Evolutionary conservation across 2,329 filamentous ascomycete genomes (phyloP).

Genomic region (Cercospora sojina): DNA sequence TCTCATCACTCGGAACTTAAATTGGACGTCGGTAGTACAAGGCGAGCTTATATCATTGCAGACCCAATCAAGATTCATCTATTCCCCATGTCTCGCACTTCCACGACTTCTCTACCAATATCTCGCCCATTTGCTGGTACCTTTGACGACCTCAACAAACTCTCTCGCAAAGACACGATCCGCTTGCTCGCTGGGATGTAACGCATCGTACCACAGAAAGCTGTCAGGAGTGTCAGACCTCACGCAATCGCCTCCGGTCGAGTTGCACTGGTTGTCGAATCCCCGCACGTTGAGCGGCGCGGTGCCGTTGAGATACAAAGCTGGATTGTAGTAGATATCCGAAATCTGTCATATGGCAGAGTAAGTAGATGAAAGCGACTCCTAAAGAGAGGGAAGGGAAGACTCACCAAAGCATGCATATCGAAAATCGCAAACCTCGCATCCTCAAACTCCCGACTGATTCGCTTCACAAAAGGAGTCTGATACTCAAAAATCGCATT

Average conservation of each 20-base stretch:
- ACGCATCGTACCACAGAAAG: slow-evolving; percentile 71
- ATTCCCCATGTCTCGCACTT: neutral
- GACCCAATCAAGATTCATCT: neutral
- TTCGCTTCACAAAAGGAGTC: slow-evolving; percentile 48
- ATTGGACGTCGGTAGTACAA: neutral
- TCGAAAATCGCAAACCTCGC: slow-evolving; percentile 67
- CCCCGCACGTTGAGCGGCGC: slow-evolving; percentile 63
- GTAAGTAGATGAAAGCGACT: neutral
- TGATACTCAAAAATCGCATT: slow-evolving; percentile 55
- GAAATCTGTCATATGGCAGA: slow-evolving; percentile 45
- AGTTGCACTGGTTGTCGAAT: slow-evolving; percentile 57
- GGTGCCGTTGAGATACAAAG: slow-evolving; percentile 60
- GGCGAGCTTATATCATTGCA: neutral
- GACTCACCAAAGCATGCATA: slow-evolving; percentile 58
- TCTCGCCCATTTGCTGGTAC: slow-evolving; percentile 48
- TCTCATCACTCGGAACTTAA: neutral
- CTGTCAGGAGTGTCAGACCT: slow-evolving; percentile 52
- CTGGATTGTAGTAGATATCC: slow-evolving; percentile 64
- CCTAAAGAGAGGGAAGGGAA: neutral
- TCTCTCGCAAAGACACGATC: slow-evolving; percentile 57
- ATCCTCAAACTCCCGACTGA: slow-evolving; percentile 50
- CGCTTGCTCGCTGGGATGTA: slow-evolving; percentile 69
- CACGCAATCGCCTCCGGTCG: slow-evolving; percentile 43
- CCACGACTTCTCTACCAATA: slow-evolving; percentile 40
- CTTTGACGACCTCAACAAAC: slow-evolving; percentile 57